Conservation (phyloP, 257 asterid species). For the Solanum stenotomum region DNA sequence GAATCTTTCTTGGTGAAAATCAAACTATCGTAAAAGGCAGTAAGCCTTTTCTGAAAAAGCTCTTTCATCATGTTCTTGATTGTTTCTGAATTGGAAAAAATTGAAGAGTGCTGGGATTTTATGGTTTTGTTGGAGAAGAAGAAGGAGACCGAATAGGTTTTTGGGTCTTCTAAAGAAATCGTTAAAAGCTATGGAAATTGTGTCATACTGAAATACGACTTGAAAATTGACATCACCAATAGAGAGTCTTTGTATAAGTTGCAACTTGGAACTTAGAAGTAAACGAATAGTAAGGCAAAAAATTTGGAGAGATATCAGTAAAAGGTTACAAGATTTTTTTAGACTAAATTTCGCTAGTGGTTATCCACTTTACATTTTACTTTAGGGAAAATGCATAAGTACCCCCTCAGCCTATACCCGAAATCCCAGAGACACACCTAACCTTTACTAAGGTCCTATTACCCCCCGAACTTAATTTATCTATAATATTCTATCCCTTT, state of each 20-base stretch:
- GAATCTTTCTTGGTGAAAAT: not conserved
- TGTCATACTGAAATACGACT: not conserved
- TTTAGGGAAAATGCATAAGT: no score
- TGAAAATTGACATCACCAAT: not conserved
- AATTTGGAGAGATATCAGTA: not conserved
- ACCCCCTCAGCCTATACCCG: no score
- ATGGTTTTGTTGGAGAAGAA: not conserved
- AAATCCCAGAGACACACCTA: no score
- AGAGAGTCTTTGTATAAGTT: not conserved
- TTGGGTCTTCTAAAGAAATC: not conserved
- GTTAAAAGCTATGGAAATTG: not conserved
- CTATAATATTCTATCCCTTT: no score
- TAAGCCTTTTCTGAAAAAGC: not conserved
- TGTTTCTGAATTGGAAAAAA: not conserved
- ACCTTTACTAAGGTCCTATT: no score
- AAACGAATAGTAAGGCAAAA: not conserved
- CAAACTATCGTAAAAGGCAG: not conserved
- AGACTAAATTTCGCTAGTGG: no score
- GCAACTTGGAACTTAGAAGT: not conserved
- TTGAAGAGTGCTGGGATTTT: not conserved
- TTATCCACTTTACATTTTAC: no score
- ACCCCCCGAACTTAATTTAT: no score
- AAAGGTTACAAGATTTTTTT: not conserved
- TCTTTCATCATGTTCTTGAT: not conserved
- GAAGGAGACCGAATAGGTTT: not conserved